These are phyloP conservation scores for Aaosphaeria pasadenensis DNA, from an alignment of 2,329 filamentous ascomycete species.

Conservation along the genomic window DNA sequence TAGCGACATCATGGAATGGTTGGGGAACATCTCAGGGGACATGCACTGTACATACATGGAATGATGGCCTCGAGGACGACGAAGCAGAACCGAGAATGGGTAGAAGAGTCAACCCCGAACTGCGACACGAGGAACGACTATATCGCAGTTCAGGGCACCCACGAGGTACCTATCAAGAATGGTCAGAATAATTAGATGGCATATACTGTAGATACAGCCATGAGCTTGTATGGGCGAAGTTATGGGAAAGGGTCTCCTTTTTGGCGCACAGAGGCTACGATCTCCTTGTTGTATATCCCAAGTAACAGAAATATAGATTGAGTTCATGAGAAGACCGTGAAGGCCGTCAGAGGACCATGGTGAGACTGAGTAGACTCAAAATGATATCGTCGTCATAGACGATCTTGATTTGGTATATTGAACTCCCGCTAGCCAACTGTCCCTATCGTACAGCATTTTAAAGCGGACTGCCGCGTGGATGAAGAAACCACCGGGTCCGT, in stretches of 20 bases:
- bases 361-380: too few relatives aligned
- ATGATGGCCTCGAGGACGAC: slow-evolving; percentile 65
- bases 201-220: too few relatives aligned
- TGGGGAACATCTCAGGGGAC: slow-evolving; percentile 71
- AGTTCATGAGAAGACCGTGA: too few relatives aligned
- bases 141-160: slow-evolving; percentile 12
- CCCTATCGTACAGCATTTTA: slow-evolving; percentile 30
- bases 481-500: too few relatives aligned
- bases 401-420: slow-evolving; percentile 28
- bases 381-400: not conserved
- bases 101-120: slow-evolving; percentile 32
- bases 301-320: too few relatives aligned
- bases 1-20: slow-evolving; percentile 81
- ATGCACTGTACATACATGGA: slow-evolving; percentile 75
- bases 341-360: too few relatives aligned
- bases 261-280: too few relatives aligned
- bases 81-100: slow-evolving; percentile 40
- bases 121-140: slow-evolving; percentile 35
- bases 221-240: too few relatives aligned
- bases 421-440: slow-evolving; percentile 34
- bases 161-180: too few relatives aligned
- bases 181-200: too few relatives aligned
- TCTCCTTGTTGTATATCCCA: too few relatives aligned
- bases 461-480: not conserved
- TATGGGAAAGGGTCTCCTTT: too few relatives aligned